A percentile compares a stretch with the other conserved stretches of the same genome.
Conservation (phyloP, 257 asterid species). For the Solanum pimpinellifolium region DNA sequence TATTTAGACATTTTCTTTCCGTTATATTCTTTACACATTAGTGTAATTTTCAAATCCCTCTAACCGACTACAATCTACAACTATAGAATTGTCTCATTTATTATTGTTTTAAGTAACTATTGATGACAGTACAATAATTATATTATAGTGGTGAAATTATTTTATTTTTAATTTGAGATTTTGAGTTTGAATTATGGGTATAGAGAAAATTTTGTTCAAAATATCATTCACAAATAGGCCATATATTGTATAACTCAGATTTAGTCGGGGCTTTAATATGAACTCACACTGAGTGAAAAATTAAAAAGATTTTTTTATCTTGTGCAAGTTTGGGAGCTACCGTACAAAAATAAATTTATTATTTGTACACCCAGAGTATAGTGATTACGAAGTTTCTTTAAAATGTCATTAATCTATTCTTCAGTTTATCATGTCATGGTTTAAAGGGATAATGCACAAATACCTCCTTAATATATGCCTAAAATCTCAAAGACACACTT, state of each 20-base stretch:
- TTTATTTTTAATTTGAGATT: no score
- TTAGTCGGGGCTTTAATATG: no score
- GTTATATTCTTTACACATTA: background rate
- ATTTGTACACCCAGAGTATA: background rate
- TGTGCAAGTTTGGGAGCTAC: background rate
- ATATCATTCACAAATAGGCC: no score
- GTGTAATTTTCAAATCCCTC: background rate
- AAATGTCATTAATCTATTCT: background rate
- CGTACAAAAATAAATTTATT: no score
- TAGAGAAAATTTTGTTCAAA: background rate
- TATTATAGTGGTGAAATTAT: background rate
- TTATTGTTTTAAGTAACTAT: background rate
- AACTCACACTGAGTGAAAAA: background rate
- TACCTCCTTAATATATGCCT: no score
- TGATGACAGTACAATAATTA: background rate
- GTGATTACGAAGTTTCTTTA: background rate
- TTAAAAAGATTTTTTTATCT: no score
- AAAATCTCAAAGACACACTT: no score
- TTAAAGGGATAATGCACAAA: no score
- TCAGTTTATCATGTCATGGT: background rate
- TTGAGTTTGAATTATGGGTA: background rate
- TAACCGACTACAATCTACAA: background rate
- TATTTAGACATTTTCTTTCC: background rate
- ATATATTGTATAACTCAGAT: background rate
- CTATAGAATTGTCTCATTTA: background rate